Conservation (phyloP, 129 eudicot genomes). For the Apium graveolens region DNA sequence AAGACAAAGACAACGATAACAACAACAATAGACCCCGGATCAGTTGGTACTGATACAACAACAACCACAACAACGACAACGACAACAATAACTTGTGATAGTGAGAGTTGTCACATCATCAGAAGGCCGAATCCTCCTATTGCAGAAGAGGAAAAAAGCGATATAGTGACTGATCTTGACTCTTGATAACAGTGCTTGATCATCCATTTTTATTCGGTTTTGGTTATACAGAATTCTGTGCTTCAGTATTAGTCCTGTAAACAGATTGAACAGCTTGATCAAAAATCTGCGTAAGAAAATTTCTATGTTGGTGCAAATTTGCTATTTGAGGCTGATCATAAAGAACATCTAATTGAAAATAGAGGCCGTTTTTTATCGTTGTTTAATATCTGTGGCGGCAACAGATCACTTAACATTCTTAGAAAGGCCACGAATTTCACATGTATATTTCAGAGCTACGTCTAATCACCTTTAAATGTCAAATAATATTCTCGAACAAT, state of each 20-base stretch:
- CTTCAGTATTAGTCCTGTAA: no score
- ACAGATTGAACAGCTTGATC: background rate
- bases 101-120: slow-evolving; percentile 2
- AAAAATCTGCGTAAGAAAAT: background rate
- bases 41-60: slow-evolving; percentile 6
- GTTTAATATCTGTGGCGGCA: no score
- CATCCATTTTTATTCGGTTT: background rate
- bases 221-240: no score
- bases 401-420: no score
- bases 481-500: no score
- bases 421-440: no score
- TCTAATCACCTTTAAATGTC: no score
- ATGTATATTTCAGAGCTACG: no score
- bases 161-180: background rate
- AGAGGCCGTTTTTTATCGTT: no score
- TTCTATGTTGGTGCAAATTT: background rate
- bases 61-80: no score
- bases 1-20: background rate
- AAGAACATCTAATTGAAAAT: background rate
- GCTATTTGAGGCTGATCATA: background rate
- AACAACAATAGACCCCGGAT: slow-evolving; percentile 15
- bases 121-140: background rate
- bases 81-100: slow-evolving; percentile 5
- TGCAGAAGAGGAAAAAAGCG: background rate
- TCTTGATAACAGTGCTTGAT: background rate